Percentiles rank a stretch among this genome's conserved stretches.
These are phyloP conservation scores for Blastocystis sp. DNA, from an alignment of 352 stramenopile genomes.

Conservation along the genomic window DNA sequence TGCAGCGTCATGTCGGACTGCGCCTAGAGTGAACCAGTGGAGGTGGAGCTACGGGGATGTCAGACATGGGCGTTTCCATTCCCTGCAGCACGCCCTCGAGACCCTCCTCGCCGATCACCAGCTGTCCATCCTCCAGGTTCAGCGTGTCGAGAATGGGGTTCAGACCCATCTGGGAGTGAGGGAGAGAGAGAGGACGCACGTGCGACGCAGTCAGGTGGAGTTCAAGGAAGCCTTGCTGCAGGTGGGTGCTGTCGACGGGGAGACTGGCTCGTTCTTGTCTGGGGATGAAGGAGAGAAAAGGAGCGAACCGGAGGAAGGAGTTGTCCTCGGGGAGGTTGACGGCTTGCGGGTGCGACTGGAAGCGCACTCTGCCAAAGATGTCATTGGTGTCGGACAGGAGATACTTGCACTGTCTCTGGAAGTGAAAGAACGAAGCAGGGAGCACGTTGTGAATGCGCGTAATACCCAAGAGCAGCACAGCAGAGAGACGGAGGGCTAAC, in stretches of 20 bases:
- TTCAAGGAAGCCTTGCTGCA: conserved; percentile 31
- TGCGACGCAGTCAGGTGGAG: conserved; percentile 46
- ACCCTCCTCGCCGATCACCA: conserved; percentile 29
- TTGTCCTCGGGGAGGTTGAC: conserved; percentile 58
- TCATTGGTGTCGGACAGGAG: conserved; percentile 68
- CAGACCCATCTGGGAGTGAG: conserved; percentile 22
- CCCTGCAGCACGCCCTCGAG: conserved; percentile 31
- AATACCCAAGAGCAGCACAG: conserved; percentile 46
- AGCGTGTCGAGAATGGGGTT: conserved; percentile 51
- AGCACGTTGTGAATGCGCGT: conserved; percentile 62
- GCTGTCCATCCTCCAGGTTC: conserved; percentile 22
- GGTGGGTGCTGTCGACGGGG: not conserved
- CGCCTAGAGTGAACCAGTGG: not conserved
- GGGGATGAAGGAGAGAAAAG: not conserved
- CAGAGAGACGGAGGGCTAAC: conserved; percentile 32
- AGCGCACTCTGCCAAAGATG: conserved; percentile 48
- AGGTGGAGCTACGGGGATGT: conserved; percentile 33
- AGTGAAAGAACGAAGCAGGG: not conserved
- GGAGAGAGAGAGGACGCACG: not conserved
- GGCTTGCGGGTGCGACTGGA: conserved; percentile 62
- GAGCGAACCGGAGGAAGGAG: conserved; percentile 14
- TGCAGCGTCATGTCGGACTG: conserved; percentile 28
- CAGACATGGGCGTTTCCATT: conserved; percentile 59
- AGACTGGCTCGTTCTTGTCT: conserved; percentile 54
- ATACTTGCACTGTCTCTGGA: conserved; percentile 54